Conservation (phyloP, 768 basidiomycete genomes). For the Termitomyces sp. region DNA sequence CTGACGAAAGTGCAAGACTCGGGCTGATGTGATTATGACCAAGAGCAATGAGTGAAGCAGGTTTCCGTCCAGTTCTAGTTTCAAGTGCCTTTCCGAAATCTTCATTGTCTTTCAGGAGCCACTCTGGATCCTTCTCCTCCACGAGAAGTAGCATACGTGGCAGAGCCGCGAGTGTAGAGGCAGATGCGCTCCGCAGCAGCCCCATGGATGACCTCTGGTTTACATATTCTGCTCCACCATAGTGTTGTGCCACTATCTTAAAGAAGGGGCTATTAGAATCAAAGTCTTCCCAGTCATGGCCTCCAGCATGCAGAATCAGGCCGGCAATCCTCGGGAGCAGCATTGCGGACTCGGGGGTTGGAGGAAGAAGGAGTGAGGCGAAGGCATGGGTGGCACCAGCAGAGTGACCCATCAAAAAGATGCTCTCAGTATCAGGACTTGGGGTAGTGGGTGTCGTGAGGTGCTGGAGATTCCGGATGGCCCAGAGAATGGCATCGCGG, state of each 20-base stretch:
- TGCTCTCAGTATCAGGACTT: slow-evolving; percentile 33
- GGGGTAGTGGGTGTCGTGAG: slow-evolving; percentile 26
- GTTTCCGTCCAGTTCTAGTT: slow-evolving; percentile 27
- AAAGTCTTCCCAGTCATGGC: slow-evolving; percentile 33
- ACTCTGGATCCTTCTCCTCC: slow-evolving; percentile 52
- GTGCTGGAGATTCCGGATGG: slow-evolving; percentile 31
- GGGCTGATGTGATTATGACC: slow-evolving; percentile 67
- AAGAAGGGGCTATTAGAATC: slow-evolving; percentile 20
- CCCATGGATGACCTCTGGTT: slow-evolving; percentile 36
- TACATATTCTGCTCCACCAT: slow-evolving; percentile 32
- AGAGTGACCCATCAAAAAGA: slow-evolving; percentile 59
- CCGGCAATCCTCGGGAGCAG: slow-evolving; percentile 38
- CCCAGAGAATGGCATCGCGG: slow-evolving; percentile 57
- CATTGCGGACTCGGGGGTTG: slow-evolving; percentile 24
- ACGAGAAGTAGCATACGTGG: slow-evolving; percentile 48
- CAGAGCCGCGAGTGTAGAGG: slow-evolving; percentile 30
- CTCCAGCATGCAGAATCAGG: slow-evolving; percentile 42
- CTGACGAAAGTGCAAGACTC: slow-evolving; percentile 44
- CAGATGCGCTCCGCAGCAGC: slow-evolving; percentile 34
- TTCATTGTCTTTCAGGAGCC: slow-evolving; percentile 31
- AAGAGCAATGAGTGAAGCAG: slow-evolving; percentile 34
- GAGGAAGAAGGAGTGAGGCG: slow-evolving; percentile 39
- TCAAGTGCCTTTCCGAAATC: slow-evolving; percentile 38
- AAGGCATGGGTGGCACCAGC: slow-evolving; percentile 53
- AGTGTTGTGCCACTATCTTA: slow-evolving; percentile 32